Evolutionary conservation across 1,284 basidiomycete genomes (phyloP), one percentile per base, ranked within the genome.

Genomic region (Cryptococcus sp.): DNA sequence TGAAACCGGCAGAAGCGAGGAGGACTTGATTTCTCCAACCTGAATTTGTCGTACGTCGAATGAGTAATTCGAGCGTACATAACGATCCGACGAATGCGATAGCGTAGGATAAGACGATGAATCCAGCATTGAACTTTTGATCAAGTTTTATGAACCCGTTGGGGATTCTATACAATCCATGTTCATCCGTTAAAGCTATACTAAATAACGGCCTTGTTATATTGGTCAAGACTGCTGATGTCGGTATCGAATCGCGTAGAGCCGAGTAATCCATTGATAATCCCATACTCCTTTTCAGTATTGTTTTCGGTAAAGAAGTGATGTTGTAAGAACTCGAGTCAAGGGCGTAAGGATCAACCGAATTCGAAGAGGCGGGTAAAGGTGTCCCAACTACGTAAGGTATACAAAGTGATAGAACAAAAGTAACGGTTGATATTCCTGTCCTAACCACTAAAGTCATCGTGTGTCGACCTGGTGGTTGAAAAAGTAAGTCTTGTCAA

Each of bases 31-130:
- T 80, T 45, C 68, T 66, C 34, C 60, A 52, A 31, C 78, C 79
- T 2, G 61, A 64, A 56, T 77, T 78, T 13, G 76, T 77, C 3
- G 78, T 79, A 35, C 77, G 69, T 15, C 65, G 64, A 30, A 70
- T 59, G 23, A 79, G 63, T n/a, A 79, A 67, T 58, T 79, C 78
- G 52, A 79, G 64, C 0, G 78, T 78, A 51, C 76, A 77, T 41
- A 77, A 62, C 5, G 72, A 68, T 13, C 78, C 78, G n/a, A 77
- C 68, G 49, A 76, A 68, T 1, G 78, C 71, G 36, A 79, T 74
- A 49, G 69, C 56, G 57, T 73, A 77, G 14, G 72, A 73, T 3
- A 79, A 65, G 14, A 79, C 70, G 61, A 79, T 71, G 63, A 75
- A 77, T 35, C 73, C 74, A 1, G 68, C 64, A 23, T 67, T 67